Conservation (phyloP, 148 eudicot species). For the Spergularia marina region DNA sequence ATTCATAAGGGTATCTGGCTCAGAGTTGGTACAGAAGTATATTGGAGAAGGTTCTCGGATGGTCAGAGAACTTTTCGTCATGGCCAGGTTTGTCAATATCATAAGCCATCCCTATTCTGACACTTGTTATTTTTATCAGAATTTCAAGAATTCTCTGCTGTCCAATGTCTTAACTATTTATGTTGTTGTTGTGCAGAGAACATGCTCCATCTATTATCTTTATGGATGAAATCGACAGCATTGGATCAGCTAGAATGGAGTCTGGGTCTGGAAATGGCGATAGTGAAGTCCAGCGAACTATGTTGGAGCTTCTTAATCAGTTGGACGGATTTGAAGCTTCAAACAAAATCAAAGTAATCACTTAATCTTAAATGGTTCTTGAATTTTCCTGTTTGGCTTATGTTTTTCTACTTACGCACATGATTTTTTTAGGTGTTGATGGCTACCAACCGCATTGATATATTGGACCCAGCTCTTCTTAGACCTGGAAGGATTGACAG, state of each 20-base stretch:
- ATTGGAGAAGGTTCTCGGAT: conserved; percentile 78
- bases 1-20: conserved; percentile 69
- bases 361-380: neutral
- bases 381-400: no score
- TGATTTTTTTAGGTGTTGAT: conserved; percentile 48
- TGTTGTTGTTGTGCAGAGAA: conserved; percentile 41
- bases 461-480: conserved; percentile 69
- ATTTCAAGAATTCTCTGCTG: no score
- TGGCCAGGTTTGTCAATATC: conserved; percentile 59
- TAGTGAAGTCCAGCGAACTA: conserved; percentile 77
- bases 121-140: no score
- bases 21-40: conserved; percentile 74
- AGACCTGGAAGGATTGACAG: conserved; percentile 80
- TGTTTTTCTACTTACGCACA: no score
- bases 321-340: conserved; percentile 78
- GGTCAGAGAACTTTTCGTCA: conserved; percentile 78
- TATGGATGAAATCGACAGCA: conserved; percentile 77
- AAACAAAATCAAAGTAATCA: conserved; percentile 55
- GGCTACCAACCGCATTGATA: conserved; percentile 72
- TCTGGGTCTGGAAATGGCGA: conserved; percentile 77
- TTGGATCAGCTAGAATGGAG: conserved; percentile 74
- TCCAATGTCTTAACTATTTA: neutral
- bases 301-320: conserved; percentile 76
- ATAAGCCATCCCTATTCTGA: neutral
- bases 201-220: conserved; percentile 75